Evolutionary conservation across 768 basidiomycete species (phyloP).

Genomic region (Pulveroboletus sp.): DNA sequence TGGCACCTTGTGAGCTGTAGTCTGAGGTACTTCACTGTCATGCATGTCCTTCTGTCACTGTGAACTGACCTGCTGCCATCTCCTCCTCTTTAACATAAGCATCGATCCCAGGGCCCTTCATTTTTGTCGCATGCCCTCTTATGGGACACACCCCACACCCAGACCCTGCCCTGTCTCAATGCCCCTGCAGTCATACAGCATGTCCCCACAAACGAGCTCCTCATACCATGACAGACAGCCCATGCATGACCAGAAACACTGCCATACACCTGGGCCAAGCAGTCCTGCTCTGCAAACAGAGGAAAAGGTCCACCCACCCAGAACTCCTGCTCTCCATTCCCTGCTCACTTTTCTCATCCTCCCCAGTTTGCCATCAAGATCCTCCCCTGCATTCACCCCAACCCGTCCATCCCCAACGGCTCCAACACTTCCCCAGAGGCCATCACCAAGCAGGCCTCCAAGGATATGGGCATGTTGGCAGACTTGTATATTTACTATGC

Average conservation of each 20-base stretch:
- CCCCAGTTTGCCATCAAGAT: slow-evolving; percentile 96
- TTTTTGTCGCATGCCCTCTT: too few relatives aligned
- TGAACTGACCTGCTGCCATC: too few relatives aligned
- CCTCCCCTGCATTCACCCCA: slow-evolving; percentile 78
- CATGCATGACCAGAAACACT: slow-evolving; percentile 28
- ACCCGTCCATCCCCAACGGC: slow-evolving; percentile 47
- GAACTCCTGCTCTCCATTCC: background rate
- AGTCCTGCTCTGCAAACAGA: slow-evolving; percentile 38
- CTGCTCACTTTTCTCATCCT: slow-evolving; percentile 9
- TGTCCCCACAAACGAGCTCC: slow-evolving; percentile 30
- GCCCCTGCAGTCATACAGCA: slow-evolving; percentile 57
- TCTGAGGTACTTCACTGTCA: too few relatives aligned
- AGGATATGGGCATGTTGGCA: too few relatives aligned
- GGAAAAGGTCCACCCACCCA: slow-evolving; percentile 72
- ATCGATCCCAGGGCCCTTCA: too few relatives aligned
- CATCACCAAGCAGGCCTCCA: slow-evolving; percentile 70
- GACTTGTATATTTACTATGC: too few relatives aligned
- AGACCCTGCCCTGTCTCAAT: slow-evolving; percentile 67
- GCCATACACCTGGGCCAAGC: slow-evolving; percentile 33
- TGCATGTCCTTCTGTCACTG: too few relatives aligned
- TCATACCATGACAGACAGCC: slow-evolving; percentile 31
- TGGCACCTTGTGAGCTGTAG: too few relatives aligned
- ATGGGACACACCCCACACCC: slow-evolving; percentile 24
- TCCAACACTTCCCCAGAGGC: slow-evolving; percentile 47
- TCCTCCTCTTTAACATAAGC: too few relatives aligned